Conservation (phyloP, 83 land plant genomes). For the Picea abies region DNA sequence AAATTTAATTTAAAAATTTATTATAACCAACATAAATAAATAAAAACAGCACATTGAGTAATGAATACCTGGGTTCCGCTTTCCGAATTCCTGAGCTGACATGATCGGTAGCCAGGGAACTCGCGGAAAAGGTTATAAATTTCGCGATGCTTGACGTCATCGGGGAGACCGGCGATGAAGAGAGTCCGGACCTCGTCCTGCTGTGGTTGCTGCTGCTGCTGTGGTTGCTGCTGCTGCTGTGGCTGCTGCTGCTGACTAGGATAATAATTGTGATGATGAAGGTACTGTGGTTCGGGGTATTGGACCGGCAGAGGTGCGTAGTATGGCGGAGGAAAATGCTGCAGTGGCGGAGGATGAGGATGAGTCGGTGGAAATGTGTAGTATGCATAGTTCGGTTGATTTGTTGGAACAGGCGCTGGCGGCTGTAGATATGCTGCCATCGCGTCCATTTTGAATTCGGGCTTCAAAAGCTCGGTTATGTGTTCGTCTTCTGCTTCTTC, state of each 20-base stretch:
- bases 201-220: not conserved
- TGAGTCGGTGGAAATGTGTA: not conserved
- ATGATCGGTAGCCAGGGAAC: conserved; percentile 53
- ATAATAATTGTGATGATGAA: not conserved
- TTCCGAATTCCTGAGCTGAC: conserved; percentile 36
- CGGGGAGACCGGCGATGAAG: conserved; percentile 69
- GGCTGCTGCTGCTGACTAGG: conserved; percentile 3
- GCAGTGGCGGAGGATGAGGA: not conserved
- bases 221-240: too few relatives aligned
- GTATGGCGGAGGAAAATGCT: not conserved
- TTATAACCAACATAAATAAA: not conserved
- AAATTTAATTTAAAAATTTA: too few relatives aligned
- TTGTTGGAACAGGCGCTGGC: not conserved
- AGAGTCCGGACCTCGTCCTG: conserved; percentile 59
- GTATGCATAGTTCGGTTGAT: too few relatives aligned
- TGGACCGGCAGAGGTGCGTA: conserved; percentile 5
- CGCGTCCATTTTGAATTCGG: too few relatives aligned
- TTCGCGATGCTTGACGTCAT: conserved; percentile 58
- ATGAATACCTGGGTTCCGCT: conserved; percentile 20
- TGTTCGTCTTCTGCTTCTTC: too few relatives aligned
- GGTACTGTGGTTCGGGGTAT: conserved; percentile 19
- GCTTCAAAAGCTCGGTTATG: too few relatives aligned
- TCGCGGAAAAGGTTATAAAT: conserved; percentile 68
- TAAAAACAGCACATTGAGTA: not conserved
- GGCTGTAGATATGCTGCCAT: conserved; percentile 12